These are phyloP conservation scores for Periconia macrospinosa DNA, from an alignment of 2,329 filamentous ascomycete genomes.

Conservation along the genomic window DNA sequence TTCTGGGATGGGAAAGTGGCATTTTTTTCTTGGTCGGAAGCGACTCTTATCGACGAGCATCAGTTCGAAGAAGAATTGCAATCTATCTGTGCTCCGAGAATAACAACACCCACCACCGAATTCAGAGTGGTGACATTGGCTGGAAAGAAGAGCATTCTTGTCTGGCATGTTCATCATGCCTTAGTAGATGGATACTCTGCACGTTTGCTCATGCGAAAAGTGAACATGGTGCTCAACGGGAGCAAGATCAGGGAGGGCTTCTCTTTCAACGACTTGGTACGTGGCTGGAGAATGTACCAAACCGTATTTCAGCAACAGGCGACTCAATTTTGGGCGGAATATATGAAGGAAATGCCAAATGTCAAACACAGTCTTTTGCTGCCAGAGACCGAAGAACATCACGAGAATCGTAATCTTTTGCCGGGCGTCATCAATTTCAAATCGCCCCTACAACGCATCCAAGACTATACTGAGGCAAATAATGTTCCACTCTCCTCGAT, in stretches of 20 bases:
- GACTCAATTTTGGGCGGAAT: conserved; percentile 10
- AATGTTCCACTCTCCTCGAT: conserved; percentile 16
- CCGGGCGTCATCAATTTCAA: neutral
- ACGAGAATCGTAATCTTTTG: neutral
- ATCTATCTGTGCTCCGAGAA: neutral
- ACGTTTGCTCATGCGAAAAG: conserved; percentile 19
- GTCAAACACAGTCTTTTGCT: neutral
- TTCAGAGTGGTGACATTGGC: neutral
- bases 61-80: neutral
- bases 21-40: neutral
- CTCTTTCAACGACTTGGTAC: conserved; percentile 4
- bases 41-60: neutral
- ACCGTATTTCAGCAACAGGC: neutral
- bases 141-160: conserved; percentile 12
- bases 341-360: neutral
- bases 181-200: conserved; percentile 38
- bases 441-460: neutral
- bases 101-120: neutral
- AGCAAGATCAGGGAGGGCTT: neutral
- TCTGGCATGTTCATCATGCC: conserved; percentile 39
- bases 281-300: conserved; percentile 6
- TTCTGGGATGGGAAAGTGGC: too few relatives aligned
- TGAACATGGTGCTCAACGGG: conserved; percentile 13
- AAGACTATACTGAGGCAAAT: neutral
- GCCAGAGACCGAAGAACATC: neutral